phyloP scores from a whole-genome alignment of 139 green algal species.

The Tetradesmus obliquus region DNA sequence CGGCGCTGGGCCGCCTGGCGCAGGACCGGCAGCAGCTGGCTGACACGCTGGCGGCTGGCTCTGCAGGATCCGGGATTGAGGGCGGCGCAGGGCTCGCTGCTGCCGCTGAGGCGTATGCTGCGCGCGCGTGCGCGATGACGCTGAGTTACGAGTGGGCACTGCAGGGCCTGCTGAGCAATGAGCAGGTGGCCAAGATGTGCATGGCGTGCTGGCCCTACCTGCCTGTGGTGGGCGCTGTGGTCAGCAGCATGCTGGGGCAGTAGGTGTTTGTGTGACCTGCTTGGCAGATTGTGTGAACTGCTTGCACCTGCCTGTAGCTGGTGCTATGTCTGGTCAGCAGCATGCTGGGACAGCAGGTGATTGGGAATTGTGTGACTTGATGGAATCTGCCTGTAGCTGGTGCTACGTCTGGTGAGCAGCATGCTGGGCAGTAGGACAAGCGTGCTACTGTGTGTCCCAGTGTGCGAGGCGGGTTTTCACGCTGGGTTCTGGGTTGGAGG shows the following conservation, averaged over 20 bases:
- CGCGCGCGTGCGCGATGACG: not conserved
- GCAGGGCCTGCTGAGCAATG: not conserved
- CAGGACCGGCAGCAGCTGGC: not conserved
- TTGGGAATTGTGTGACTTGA: too few species aligned
- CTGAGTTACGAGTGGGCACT: conserved; percentile 3
- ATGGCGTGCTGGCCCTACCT: not conserved
- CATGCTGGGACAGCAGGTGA: too few species aligned
- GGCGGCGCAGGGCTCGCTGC: not conserved
- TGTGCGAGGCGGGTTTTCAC: too few species aligned
- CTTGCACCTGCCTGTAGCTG: too few species aligned
- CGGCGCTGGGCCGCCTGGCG: not conserved
- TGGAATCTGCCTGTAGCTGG: too few species aligned
- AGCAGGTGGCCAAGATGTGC: conserved; percentile 15
- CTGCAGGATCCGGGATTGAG: not conserved
- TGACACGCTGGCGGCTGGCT: not conserved
- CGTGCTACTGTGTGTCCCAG: too few species aligned
- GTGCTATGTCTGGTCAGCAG: too few species aligned
- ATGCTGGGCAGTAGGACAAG: too few species aligned
- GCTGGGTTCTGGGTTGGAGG: too few species aligned
- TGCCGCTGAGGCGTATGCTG: not conserved
- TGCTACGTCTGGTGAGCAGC: too few species aligned
- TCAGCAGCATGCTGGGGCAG: not conserved
- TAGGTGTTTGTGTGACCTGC: not conserved
- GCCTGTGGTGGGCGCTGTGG: not conserved
- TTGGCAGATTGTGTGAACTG: not conserved